These are phyloP conservation scores for Aeschynomene evenia DNA, from an alignment of 306 rosid genomes.

Conservation along the genomic window DNA sequence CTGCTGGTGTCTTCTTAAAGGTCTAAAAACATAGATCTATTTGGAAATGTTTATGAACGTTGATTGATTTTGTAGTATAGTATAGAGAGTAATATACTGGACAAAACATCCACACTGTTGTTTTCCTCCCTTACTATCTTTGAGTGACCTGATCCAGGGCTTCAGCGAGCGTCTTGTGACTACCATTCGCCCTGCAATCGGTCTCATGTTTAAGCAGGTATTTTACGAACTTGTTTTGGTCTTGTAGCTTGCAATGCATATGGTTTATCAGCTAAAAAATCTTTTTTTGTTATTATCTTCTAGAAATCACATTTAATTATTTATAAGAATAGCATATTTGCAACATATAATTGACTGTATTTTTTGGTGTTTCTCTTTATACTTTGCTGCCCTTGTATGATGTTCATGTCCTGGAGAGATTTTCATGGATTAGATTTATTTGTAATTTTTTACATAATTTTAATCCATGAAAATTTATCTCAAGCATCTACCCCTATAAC, in stretches of 20 bases:
- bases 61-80: too few species aligned
- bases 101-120: neutral
- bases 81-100: conserved; percentile 4
- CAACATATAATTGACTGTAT: too few species aligned
- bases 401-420: neutral
- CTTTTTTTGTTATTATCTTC: neutral
- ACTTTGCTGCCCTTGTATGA: neutral
- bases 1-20: neutral
- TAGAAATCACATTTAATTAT: neutral
- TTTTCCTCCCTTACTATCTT: conserved; percentile 6
- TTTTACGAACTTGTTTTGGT: conserved; percentile 7
- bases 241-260: neutral
- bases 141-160: conserved; percentile 56
- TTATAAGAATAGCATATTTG: too few species aligned
- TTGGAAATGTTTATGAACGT: neutral
- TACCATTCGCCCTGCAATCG: conserved; percentile 91
- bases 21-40: neutral
- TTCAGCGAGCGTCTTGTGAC: conserved; percentile 97
- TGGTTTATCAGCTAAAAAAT: conserved; percentile 5
- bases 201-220: conserved; percentile 94
- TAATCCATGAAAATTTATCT: too few species aligned
- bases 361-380: neutral
- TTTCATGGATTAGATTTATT: too few species aligned
- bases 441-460: too few species aligned
- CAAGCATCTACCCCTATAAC: too few species aligned